phyloP scores from a whole-genome alignment of 768 basidiomycete genomes.

The Dacryopinax primogenitus region DNA sequence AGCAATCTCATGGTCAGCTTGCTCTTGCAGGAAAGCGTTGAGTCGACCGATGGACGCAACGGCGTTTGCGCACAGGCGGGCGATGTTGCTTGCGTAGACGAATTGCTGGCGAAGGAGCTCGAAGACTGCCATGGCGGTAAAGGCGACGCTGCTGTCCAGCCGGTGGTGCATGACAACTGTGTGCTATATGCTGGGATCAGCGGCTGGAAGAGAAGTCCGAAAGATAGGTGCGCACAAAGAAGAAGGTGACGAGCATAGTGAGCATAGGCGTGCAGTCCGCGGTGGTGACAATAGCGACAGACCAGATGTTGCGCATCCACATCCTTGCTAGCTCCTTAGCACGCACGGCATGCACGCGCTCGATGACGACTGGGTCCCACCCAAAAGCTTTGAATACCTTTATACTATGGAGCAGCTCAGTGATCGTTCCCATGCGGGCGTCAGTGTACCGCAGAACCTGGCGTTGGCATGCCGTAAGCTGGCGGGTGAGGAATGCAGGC shows the following conservation, averaged over 20 bases:
- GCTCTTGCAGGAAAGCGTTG: neutral
- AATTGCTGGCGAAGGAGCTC: constrained; percentile 8
- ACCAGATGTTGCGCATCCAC: constrained; percentile 9
- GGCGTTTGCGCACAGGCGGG: neutral
- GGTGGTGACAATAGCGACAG: neutral
- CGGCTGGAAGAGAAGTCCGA: neutral
- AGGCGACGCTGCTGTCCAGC: constrained; percentile 3
- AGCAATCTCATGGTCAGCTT: neutral
- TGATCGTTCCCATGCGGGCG: constrained; percentile 5
- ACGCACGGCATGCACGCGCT: constrained; percentile 1
- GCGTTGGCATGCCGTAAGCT: neutral
- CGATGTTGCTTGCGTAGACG: constrained; percentile 7
- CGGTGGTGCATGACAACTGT: neutral
- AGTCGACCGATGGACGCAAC: constrained; percentile 1
- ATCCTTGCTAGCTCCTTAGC: constrained; percentile 4
- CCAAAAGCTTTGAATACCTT: constrained; percentile 6
- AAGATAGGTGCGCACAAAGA: neutral
- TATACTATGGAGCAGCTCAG: neutral
- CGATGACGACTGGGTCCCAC: constrained; percentile 5
- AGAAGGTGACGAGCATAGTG: constrained; percentile 7
- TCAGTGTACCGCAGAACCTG: neutral
- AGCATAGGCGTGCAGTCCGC: neutral
- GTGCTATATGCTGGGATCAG: neutral
- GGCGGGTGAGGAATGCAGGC: neutral
- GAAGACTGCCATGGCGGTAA: constrained; percentile 1